Evolutionary conservation across 495 filamentous ascomycete genomes (phyloP).

Genomic region (Ascodesmis nigricans): DNA sequence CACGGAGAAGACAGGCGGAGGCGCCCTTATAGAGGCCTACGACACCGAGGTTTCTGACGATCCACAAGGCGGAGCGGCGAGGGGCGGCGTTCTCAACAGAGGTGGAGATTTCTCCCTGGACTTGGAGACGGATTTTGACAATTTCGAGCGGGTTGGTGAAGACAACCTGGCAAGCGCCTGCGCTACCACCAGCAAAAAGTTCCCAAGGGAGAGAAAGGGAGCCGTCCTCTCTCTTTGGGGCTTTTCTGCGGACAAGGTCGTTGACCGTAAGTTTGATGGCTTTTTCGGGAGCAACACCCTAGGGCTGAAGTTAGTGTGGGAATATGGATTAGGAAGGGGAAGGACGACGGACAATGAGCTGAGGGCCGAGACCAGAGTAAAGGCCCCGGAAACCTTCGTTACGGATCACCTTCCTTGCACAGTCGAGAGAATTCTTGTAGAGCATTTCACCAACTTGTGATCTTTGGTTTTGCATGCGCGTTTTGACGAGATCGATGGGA

Average conservation of each 20-base stretch:
- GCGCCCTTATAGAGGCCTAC: conserved; percentile 93
- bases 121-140: conserved; percentile 94
- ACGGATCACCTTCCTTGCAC: conserved; percentile 68
- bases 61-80: conserved; percentile 87
- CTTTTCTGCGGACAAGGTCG: conserved; percentile 60
- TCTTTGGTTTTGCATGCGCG: conserved; percentile 93
- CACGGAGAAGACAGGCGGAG: conserved; percentile 82
- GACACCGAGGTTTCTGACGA: conserved; percentile 85
- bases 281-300: conserved; percentile 89
- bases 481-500: conserved; percentile 96
- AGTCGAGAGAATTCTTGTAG: conserved; percentile 93
- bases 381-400: conserved; percentile 79
- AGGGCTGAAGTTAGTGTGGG: conserved; percentile 1
- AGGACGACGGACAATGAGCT: conserved; percentile 38
- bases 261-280: conserved; percentile 98
- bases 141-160: conserved; percentile 59
- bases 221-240: conserved; percentile 52
- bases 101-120: conserved; percentile 89
- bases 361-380: conserved; percentile 84
- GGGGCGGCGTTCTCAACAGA: conserved; percentile 61
- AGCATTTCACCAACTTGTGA: conserved; percentile 55
- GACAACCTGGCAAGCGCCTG: conserved; percentile 83
- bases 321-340: not conserved
- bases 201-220: conserved; percentile 52
- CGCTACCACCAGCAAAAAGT: conserved; percentile 68